phyloP scores from a whole-genome alignment of 805 yeast species.

The Brettanomyces sp. region DNA sequence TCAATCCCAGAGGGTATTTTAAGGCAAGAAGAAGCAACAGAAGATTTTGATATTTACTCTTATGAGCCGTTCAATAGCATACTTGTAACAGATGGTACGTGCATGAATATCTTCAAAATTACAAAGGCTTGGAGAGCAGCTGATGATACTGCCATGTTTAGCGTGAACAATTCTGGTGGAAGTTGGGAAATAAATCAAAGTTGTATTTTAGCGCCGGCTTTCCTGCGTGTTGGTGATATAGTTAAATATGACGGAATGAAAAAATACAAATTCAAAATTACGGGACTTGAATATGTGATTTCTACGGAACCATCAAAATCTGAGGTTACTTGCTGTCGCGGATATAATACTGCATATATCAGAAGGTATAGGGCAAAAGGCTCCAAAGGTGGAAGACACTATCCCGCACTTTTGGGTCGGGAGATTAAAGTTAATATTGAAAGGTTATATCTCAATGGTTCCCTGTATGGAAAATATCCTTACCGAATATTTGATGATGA shows the following conservation, averaged over 20 bases:
- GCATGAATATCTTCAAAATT: neutral
- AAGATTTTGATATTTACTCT: conserved; percentile 1
- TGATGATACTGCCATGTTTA: neutral
- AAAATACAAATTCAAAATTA: conserved; percentile 5
- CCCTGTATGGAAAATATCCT: conserved; percentile 2
- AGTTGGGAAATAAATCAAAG: conserved; percentile 2
- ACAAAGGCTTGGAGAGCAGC: neutral
- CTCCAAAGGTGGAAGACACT: neutral
- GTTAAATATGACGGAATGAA: conserved; percentile 5
- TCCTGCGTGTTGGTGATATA: conserved; percentile 10
- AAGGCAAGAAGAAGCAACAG: neutral
- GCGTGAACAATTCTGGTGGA: conserved; percentile 1
- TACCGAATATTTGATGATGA: conserved; percentile 10
- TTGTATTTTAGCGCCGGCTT: conserved; percentile 12
- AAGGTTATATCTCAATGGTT: conserved; percentile 6
- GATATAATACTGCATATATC: conserved; percentile 5
- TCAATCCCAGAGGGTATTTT: neutral
- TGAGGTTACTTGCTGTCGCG: conserved; percentile 6
- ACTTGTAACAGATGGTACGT: neutral
- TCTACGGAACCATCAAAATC: neutral
- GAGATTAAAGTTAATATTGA: conserved; percentile 4
- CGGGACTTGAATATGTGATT: conserved; percentile 7
- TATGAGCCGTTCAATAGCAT: neutral
- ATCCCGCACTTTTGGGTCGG: neutral
- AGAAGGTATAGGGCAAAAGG: neutral